Evolutionary conservation across 78 protist species (phyloP).

Genomic region (Dictyostelium discoideum): DNA sequence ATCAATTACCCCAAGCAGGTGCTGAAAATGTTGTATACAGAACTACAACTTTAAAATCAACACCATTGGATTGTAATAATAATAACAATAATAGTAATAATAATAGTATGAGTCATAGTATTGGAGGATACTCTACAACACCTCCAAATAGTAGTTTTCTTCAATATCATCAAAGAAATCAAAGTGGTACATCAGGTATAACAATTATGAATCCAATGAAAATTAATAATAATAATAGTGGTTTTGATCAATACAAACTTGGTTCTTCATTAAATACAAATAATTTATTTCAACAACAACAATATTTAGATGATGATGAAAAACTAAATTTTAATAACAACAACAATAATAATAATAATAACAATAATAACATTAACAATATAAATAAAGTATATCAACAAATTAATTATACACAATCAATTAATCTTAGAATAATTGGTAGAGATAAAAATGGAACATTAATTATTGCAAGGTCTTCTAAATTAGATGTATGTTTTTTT

Average conservation of each 20-base stretch:
- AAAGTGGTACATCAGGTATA: background rate
- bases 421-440: conserved; percentile 59
- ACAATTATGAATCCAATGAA: background rate
- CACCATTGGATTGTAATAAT: background rate
- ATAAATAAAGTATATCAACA: background rate
- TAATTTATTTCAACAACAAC: background rate
- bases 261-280: background rate
- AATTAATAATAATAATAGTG: background rate
- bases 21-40: background rate
- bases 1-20: conserved; percentile 40
- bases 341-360: background rate
- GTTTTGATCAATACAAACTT: background rate
- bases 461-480: conserved; percentile 33
- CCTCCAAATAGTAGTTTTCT: conserved; percentile 8
- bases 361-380: background rate
- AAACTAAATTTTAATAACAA: background rate
- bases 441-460: conserved; percentile 48
- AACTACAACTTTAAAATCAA: background rate
- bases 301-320: background rate
- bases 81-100: background rate
- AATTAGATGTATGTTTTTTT: conserved; percentile 17
- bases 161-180: conserved; percentile 5
- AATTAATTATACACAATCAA: conserved; percentile 1
- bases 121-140: background rate
- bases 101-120: background rate